phyloP scores from a whole-genome alignment of 2,329 filamentous ascomycete genomes.

The Calcarisporium arbuscula region DNA sequence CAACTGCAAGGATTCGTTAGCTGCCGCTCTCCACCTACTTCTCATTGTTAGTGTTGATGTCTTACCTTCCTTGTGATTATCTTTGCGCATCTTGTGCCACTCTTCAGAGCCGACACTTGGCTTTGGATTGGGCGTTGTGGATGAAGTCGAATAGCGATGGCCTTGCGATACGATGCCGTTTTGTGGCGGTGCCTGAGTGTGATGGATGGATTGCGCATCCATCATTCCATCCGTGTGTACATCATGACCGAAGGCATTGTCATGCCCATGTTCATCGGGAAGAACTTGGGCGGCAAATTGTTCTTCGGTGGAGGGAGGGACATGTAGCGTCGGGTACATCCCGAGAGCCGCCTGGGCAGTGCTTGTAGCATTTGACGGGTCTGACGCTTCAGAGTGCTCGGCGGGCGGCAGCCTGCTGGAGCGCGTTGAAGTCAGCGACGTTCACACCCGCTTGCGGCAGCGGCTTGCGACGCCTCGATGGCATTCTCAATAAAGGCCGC shows the following conservation, averaged over 20 bases:
- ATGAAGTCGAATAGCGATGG: conserved; percentile 27
- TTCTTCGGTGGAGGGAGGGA: conserved; percentile 52
- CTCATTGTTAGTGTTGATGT: not conserved
- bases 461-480: conserved; percentile 36
- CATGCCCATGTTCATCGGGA: conserved; percentile 17
- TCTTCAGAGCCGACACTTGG: conserved; percentile 92
- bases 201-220: conserved; percentile 17
- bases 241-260: conserved; percentile 25
- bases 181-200: conserved; percentile 23
- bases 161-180: conserved; percentile 30
- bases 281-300: conserved; percentile 50
- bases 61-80: conserved; percentile 97
- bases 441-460: conserved; percentile 35
- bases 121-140: conserved; percentile 52
- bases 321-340: conserved; percentile 55
- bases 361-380: conserved; percentile 49
- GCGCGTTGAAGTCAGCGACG: conserved; percentile 49
- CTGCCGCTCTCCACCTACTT: not conserved
- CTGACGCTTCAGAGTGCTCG: conserved; percentile 40
- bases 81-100: conserved; percentile 95
- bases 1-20: conserved; percentile 51
- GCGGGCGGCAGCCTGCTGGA: conserved; percentile 46
- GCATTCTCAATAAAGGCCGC: conserved; percentile 50
- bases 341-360: conserved; percentile 54
- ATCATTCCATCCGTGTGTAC: conserved; percentile 24